Conservation (phyloP, 495 filamentous ascomycete species). For the Penicillium arizonense region DNA sequence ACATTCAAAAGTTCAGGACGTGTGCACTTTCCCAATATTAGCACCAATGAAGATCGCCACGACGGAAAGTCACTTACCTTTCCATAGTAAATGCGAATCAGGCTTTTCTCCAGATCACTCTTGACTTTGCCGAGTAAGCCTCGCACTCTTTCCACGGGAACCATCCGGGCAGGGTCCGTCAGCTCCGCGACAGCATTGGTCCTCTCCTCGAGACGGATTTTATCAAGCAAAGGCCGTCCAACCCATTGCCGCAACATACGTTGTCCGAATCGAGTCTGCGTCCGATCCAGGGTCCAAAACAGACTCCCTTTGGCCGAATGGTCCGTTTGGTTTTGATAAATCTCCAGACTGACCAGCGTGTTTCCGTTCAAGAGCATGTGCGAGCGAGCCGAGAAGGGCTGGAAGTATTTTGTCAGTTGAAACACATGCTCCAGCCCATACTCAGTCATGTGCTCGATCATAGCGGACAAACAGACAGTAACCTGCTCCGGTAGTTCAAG, state of each 20-base stretch:
- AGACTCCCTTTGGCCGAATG: constrained; percentile 82
- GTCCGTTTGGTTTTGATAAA: constrained; percentile 95
- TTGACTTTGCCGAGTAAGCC: constrained; percentile 67
- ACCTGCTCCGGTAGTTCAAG: constrained; percentile 81
- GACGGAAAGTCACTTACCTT: constrained; percentile 45
- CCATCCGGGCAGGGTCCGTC: constrained; percentile 60
- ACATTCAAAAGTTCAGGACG: constrained; percentile 85
- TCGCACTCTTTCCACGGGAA: constrained; percentile 69
- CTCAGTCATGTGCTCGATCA: constrained; percentile 92
- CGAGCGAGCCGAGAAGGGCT: constrained; percentile 89
- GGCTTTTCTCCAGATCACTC: constrained; percentile 83
- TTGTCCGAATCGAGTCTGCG: constrained; percentile 85
- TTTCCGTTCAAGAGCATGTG: constrained; percentile 98
- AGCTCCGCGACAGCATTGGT: constrained; percentile 88
- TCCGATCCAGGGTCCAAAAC: constrained; percentile 94
- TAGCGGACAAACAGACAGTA: constrained; percentile 89
- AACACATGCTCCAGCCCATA: constrained; percentile 97
- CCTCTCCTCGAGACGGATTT: constrained; percentile 73
- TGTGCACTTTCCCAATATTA: constrained; percentile 59
- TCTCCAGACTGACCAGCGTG: constrained; percentile 88
- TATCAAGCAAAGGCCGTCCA: constrained; percentile 84
- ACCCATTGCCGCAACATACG: constrained; percentile 93
- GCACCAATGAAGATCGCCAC: not conserved
- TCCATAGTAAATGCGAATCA: constrained; percentile 96
- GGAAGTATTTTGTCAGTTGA: constrained; percentile 94